phyloP scores from a whole-genome alignment of 257 asterid genomes.

The Salvia splendens region DNA sequence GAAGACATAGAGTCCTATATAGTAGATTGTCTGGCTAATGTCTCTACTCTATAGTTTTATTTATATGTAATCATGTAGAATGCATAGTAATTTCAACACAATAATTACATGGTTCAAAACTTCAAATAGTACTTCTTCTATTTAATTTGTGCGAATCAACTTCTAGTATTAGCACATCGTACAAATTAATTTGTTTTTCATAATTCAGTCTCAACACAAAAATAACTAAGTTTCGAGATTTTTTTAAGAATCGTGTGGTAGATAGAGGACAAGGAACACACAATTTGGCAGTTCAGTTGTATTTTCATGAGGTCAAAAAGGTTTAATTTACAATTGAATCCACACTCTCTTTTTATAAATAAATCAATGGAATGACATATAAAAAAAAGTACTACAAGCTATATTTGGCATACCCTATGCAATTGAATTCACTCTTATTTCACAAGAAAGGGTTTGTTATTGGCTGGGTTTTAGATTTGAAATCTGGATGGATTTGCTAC shows the following conservation, averaged over 20 bases:
- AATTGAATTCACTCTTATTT: no score
- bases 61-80: background rate
- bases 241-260: background rate
- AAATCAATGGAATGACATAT: no score
- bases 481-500: no score
- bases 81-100: background rate
- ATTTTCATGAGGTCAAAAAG: slow-evolving; percentile 7
- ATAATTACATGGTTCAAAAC: background rate
- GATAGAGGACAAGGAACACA: background rate
- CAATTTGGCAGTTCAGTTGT: slow-evolving; percentile 18
- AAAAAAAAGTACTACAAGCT: no score
- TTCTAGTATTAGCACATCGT: background rate
- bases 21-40: slow-evolving; percentile 19
- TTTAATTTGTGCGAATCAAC: background rate
- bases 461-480: no score
- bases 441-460: no score
- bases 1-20: slow-evolving; percentile 5
- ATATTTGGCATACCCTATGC: no score
- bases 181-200: background rate
- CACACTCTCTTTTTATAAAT: no score
- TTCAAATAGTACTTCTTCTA: background rate
- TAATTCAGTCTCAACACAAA: background rate
- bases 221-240: background rate
- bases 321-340: background rate
- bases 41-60: background rate